Base-by-base conservation (phyloP, 2,329 filamentous ascomycete genomes). In the Ophiobolus disseminans region DNA sequence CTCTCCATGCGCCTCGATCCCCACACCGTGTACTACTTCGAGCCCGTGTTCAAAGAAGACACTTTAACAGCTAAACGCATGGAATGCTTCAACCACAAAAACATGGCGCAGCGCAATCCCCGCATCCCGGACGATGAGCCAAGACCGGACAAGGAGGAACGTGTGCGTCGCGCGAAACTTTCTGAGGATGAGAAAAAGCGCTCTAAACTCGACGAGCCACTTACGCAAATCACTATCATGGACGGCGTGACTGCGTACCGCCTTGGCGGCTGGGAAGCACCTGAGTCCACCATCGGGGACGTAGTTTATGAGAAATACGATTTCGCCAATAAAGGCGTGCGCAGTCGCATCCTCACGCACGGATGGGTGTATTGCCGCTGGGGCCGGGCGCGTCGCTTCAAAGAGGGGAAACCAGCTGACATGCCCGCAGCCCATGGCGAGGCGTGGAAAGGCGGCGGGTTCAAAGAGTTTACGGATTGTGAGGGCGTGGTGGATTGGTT, bases 311-410 rank as follows among this genome's bases (percentile, higher is more conserved):
- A 50, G 17, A 22, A 36, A 2, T 2, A 1, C 3, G 47, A 9
- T 26, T 46, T 32, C 3, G 40, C 34, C 38, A 9, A 23, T 0
- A 22, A 32, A 39, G 63, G 66, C 0, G 36, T 65, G 5, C 42
- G 67, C 2, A 40, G 9, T 1, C 32, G 63, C 1, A 5, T 46
- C 1, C 11, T 72, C 31, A 55, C 46, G 22, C 51, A 55, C 4
- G 61, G 48, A 4, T 70, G 62, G 65, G 62, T 65, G 41, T 63
- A 43, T 45, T 66, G 61, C 53, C 47, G 66, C 2, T 68, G 64
- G 63, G 67, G 65, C 0, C 21, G 53, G 19, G 23, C 41, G 1
- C 38, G 56, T 30, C 44, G 17, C 32, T 62, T 55, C 17, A 34
- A 32, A 7, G 21, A 43, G 21, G 60, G 50, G 3, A 6, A 16